Percentiles rank a stretch among this genome's conserved stretches.
Evolutionary conservation across 768 basidiomycete species (phyloP).

Genomic region (Tulasnella sp.): DNA sequence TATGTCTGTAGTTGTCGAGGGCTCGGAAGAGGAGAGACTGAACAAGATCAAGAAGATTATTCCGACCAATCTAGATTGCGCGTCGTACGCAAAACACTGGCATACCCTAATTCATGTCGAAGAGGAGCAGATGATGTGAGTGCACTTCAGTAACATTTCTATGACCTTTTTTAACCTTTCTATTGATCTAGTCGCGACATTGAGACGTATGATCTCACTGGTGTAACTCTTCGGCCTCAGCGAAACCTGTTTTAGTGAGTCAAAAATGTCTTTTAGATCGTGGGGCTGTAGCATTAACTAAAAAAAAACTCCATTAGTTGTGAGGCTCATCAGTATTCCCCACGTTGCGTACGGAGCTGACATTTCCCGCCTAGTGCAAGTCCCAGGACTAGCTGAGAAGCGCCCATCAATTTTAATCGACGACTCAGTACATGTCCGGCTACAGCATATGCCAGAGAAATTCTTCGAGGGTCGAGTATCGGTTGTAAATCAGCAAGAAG

Average conservation of each 20-base stretch:
- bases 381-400: conserved; percentile 46
- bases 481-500: conserved; percentile 36
- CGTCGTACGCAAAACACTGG: conserved; percentile 2
- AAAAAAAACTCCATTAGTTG: too few relatives aligned
- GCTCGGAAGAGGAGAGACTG: neutral
- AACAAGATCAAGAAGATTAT: conserved; percentile 19
- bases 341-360: neutral
- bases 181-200: conserved; percentile 19
- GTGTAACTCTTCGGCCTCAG: neutral
- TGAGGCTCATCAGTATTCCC: neutral
- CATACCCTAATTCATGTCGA: neutral
- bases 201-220: conserved; percentile 28
- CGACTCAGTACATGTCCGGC: neutral
- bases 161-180: neutral
- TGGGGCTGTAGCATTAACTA: neutral
- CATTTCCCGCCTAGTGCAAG: conserved; percentile 31
- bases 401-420: conserved; percentile 42
- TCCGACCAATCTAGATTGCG: neutral
- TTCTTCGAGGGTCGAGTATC: conserved; percentile 56
- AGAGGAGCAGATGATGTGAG: conserved; percentile 7
- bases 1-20: neutral
- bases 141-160: neutral
- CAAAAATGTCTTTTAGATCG: neutral
- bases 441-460: conserved; percentile 14
- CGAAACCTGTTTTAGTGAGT: conserved; percentile 25